Conservation (phyloP, 164 flowering plant genomes). For the Aristolochia californica region DNA sequence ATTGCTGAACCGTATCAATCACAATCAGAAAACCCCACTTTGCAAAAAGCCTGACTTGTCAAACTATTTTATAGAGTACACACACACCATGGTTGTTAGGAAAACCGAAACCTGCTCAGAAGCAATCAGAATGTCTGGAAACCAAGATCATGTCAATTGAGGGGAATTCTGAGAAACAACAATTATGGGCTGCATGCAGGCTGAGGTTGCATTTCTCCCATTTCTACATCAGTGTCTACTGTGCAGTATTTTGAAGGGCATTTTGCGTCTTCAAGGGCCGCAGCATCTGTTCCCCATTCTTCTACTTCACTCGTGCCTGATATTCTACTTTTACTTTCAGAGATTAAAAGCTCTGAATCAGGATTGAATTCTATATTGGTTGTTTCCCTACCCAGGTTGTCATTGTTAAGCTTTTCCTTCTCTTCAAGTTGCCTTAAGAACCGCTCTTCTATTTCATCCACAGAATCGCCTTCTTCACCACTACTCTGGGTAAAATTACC, state of each 20-base stretch:
- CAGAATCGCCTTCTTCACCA: slow-evolving; percentile 29
- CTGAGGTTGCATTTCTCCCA: slow-evolving; percentile 24
- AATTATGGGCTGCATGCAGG: neutral
- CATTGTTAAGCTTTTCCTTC: slow-evolving; percentile 12
- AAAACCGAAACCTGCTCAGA: slow-evolving; percentile 11
- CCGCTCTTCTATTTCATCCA: slow-evolving; percentile 56
- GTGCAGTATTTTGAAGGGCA: slow-evolving; percentile 11
- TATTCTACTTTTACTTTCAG: slow-evolving; percentile 35
- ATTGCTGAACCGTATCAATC: slow-evolving; percentile 35
- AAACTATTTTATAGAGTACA: slow-evolving; percentile 27
- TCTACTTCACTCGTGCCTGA: slow-evolving; percentile 35
- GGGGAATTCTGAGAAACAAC: too few species aligned
- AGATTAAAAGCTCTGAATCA: slow-evolving; percentile 26
- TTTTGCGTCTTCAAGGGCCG: slow-evolving; percentile 5
- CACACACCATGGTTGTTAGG: slow-evolving; percentile 7
- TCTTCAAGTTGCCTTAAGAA: slow-evolving; percentile 55
- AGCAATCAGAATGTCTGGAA: neutral
- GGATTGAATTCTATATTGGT: slow-evolving; percentile 12
- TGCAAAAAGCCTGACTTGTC: slow-evolving; percentile 7
- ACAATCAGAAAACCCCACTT: slow-evolving; percentile 7
- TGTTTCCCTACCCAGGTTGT: neutral
- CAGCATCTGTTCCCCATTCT: slow-evolving; percentile 16
- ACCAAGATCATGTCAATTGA: too few species aligned
- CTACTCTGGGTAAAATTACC: slow-evolving; percentile 24
- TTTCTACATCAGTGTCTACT: slow-evolving; percentile 15